Conservation (phyloP, 78 protist genomes). For the Dictyostelium firmibasis region DNA sequence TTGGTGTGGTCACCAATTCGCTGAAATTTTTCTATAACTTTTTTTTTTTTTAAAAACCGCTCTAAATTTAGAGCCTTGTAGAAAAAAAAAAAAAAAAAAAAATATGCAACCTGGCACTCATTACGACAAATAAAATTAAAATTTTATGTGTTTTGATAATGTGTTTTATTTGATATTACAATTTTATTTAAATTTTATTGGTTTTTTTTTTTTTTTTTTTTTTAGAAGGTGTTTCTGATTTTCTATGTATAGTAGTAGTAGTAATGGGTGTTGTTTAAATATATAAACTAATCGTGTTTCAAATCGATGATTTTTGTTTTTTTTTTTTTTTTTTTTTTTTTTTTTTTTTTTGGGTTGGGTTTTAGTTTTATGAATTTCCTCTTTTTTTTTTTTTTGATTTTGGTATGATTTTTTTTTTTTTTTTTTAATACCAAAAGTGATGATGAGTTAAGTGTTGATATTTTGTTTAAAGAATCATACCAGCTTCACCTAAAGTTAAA, state of each 20-base stretch:
- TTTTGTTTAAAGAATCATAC: conserved; percentile 44
- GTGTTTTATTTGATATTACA: neutral
- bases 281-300: neutral
- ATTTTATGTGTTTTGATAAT: neutral
- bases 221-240: neutral
- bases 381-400: neutral
- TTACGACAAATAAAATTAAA: no score
- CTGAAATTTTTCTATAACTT: no score
- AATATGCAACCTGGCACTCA: neutral
- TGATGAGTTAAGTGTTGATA: neutral
- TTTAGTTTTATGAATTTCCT: neutral
- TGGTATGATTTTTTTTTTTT: neutral
- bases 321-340: neutral
- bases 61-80: neutral
- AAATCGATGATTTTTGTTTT: neutral
- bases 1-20: no score
- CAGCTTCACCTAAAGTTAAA: conserved; percentile 68
- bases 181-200: neutral
- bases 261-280: neutral
- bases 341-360: neutral
- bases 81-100: no score
- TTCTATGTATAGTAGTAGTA: neutral
- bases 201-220: no score
- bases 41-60: no score
- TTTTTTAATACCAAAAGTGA: neutral